Evolutionary conservation across 2,329 filamentous ascomycete species (phyloP).

Genomic region (Aspergillus sp.): DNA sequence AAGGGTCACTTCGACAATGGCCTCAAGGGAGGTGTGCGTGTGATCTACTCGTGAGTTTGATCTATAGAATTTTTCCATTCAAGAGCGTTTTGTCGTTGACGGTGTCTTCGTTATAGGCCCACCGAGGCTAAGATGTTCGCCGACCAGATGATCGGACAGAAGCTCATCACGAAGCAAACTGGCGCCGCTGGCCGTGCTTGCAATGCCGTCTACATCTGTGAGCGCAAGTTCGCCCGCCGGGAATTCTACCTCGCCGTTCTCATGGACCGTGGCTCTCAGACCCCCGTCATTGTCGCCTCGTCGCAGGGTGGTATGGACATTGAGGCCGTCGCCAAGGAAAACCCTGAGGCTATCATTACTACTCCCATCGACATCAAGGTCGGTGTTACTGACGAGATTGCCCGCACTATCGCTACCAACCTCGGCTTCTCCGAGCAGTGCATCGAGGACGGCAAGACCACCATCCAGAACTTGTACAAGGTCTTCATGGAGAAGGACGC

Average conservation of each 20-base stretch:
- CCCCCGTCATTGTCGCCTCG: conserved; percentile 92
- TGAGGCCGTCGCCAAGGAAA: conserved; percentile 96
- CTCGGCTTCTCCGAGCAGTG: conserved; percentile 98
- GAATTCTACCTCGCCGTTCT: conserved; percentile 99
- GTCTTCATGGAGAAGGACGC: conserved; percentile 98
- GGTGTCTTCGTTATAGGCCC: conserved; percentile 44
- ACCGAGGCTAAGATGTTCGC: conserved; percentile 96
- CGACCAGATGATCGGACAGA: conserved; percentile 99
- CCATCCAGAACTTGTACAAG: conserved; percentile 98
- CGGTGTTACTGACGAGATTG: conserved; percentile 93
- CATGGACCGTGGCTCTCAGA: conserved; percentile 90
- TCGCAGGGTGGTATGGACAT: conserved; percentile 99
- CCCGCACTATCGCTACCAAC: conserved; percentile 78
- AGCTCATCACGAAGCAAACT: conserved; percentile 99
- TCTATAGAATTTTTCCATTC: neutral
- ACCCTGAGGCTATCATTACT: conserved; percentile 89
- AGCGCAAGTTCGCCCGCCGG: conserved; percentile 97
- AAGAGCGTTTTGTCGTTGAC: conserved; percentile 6
- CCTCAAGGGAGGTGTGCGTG: conserved; percentile 95
- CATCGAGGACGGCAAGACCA: conserved; percentile 88
- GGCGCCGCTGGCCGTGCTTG: conserved; percentile 88
- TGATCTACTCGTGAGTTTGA: conserved; percentile 78
- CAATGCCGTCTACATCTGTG: conserved; percentile 97
- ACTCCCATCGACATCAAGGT: conserved; percentile 89
- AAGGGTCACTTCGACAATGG: conserved; percentile 98